Evolutionary conservation across 306 rosid genomes (phyloP).

Genomic region (Citrullus colocynthis): DNA sequence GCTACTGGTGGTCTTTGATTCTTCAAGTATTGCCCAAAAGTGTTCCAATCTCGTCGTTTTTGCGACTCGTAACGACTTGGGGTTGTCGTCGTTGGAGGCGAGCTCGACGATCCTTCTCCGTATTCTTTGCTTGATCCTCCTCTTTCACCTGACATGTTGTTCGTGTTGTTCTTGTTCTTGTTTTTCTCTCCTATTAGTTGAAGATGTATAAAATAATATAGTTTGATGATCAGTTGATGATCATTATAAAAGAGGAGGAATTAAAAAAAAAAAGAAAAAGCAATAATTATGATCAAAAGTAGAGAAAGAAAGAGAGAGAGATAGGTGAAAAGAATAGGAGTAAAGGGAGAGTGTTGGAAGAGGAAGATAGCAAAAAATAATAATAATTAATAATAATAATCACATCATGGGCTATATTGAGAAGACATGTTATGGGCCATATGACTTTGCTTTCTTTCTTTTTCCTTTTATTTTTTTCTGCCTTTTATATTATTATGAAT

Average conservation of each 20-base stretch:
- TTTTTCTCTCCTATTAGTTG: background rate
- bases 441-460: conserved; percentile 22
- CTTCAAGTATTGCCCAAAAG: conserved; percentile 55
- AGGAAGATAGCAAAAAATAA: background rate
- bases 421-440: conserved; percentile 56
- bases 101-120: conserved; percentile 26
- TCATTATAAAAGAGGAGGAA: background rate
- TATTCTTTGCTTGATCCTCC: conserved; percentile 16
- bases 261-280: background rate
- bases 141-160: conserved; percentile 27
- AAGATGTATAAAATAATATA: background rate
- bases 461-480: conserved; percentile 10
- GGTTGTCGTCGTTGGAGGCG: conserved; percentile 18
- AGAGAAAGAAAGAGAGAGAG: conserved; percentile 8
- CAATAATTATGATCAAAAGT: background rate
- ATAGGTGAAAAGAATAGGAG: conserved; percentile 5
- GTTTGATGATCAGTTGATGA: background rate
- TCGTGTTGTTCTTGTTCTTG: background rate
- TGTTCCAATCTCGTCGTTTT: conserved; percentile 73
- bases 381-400: background rate
- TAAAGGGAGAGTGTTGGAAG: conserved; percentile 5
- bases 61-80: conserved; percentile 68
- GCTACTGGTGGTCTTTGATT: conserved; percentile 48
- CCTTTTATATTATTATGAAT: background rate
- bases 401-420: conserved; percentile 39